Evolutionary conservation across 257 asterid species (phyloP).

Genomic region (Nicotiana paniculata): DNA sequence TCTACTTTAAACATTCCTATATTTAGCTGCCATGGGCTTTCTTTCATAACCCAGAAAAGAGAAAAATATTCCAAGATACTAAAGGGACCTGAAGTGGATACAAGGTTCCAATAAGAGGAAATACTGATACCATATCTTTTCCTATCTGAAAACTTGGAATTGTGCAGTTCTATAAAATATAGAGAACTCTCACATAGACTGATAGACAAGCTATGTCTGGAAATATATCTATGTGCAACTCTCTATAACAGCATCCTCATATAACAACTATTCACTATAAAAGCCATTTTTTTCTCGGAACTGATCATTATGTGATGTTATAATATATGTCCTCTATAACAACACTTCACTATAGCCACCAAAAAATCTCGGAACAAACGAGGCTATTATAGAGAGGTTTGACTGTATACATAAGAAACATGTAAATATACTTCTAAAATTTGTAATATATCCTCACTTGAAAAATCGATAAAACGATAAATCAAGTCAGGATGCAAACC

Average conservation of each 20-base stretch:
- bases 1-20: neutral
- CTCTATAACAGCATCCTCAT: too few relatives aligned
- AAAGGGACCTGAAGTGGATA: too few relatives aligned
- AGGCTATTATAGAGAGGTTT: too few relatives aligned
- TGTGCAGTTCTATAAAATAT: neutral
- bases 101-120: too few relatives aligned
- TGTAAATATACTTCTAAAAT: neutral
- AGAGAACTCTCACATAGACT: neutral
- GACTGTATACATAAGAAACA: neutral
- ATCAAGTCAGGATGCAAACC: conserved; percentile 7
- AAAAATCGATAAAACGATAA: conserved; percentile 7
- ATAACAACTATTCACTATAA: too few relatives aligned
- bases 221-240: neutral
- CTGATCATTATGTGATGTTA: too few relatives aligned
- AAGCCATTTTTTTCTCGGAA: too few relatives aligned
- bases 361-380: too few relatives aligned
- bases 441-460: neutral
- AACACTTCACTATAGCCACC: too few relatives aligned
- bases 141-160: too few relatives aligned
- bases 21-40: neutral
- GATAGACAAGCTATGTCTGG: neutral
- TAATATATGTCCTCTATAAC: too few relatives aligned
- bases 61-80: neutral
- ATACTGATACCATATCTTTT: too few relatives aligned
- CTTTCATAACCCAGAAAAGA: neutral